Conservation (phyloP, 305 asterid genomes). For the Fraxinus angustifolia region DNA sequence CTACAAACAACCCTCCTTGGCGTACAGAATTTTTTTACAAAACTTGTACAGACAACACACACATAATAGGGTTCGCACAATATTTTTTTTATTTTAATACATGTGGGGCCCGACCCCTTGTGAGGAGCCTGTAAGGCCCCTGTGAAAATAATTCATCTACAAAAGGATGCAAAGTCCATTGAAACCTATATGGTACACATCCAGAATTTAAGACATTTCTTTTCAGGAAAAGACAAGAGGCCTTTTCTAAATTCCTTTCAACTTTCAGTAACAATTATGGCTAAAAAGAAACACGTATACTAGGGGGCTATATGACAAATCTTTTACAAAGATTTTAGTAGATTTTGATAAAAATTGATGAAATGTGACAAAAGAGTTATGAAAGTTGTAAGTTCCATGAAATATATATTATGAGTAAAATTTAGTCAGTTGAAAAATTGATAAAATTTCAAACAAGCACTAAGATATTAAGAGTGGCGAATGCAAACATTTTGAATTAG, state of each 20-base stretch:
- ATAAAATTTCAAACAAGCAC: neutral
- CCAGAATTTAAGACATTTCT: conserved; percentile 1
- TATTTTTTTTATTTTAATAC: no score
- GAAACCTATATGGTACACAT: conserved; percentile 16
- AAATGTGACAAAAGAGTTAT: no score
- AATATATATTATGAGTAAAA: no score
- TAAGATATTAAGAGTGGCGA: neutral
- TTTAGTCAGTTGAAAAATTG: neutral
- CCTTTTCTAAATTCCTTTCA: conserved; percentile 28
- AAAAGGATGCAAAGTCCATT: conserved; percentile 25
- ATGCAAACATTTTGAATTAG: neutral
- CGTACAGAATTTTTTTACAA: no score
- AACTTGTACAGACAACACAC: no score
- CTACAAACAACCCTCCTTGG: no score
- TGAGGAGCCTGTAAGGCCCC: no score
- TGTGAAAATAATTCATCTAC: no score
- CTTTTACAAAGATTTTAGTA: neutral
- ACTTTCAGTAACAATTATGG: conserved; percentile 12
- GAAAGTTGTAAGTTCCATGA: no score
- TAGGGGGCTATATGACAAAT: neutral
- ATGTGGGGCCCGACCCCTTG: no score
- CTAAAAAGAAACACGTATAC: neutral
- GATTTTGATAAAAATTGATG: neutral
- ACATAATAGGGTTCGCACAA: no score
- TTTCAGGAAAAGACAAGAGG: conserved; percentile 12